Evolutionary conservation across 345 rosid genomes (phyloP).

Genomic region (Eutrema japonicum): DNA sequence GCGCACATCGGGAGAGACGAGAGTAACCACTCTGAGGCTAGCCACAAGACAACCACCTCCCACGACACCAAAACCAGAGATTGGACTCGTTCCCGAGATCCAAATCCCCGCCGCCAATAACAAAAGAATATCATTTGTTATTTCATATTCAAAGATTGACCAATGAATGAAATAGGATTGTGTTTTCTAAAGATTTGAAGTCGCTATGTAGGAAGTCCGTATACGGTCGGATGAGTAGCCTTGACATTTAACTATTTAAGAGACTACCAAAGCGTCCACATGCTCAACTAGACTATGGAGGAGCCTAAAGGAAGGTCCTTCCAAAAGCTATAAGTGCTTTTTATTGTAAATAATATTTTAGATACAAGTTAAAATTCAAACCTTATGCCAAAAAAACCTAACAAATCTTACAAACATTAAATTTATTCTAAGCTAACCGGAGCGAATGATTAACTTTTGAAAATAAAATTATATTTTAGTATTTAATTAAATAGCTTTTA

Average conservation of each 20-base stretch:
- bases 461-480: neutral
- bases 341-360: neutral
- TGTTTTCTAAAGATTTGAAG: neutral
- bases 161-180: neutral
- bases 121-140: neutral
- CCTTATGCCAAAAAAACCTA: neutral
- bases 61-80: too few species aligned
- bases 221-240: neutral
- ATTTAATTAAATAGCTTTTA: neutral
- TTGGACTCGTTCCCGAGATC: too few species aligned
- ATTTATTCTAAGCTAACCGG: neutral
- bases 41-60: too few species aligned
- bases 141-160: neutral
- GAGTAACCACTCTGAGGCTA: too few species aligned
- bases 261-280: neutral
- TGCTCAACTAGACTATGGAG: conserved; percentile 1
- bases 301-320: conserved; percentile 1
- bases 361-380: neutral
- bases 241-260: neutral
- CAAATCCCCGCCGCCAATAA: too few species aligned
- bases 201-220: neutral
- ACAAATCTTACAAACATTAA: neutral
- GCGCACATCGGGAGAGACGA: too few species aligned
- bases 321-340: neutral
- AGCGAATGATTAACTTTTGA: neutral